Percentiles rank a stretch among this genome's conserved stretches.
phyloP scores from a whole-genome alignment of 495 filamentous ascomycete species.

The Xylaria scruposa region DNA sequence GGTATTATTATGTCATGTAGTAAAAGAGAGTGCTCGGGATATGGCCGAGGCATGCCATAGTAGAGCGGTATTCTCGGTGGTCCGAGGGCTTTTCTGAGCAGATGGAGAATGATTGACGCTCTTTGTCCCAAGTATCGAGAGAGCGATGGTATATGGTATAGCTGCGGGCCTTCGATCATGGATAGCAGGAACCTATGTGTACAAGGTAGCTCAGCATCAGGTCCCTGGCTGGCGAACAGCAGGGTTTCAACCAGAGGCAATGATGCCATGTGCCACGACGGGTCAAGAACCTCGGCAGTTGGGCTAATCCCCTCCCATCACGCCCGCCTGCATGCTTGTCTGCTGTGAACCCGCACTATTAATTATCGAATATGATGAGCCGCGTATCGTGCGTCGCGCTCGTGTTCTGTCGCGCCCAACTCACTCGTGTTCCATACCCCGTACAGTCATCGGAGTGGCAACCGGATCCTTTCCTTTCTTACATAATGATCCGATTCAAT shows the following conservation, averaged over 20 bases:
- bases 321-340: neutral
- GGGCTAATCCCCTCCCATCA: neutral
- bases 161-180: neutral
- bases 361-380: neutral
- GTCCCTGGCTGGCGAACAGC: neutral
- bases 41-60: neutral
- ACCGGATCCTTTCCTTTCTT: neutral
- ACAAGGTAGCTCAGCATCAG: neutral
- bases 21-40: conserved; percentile 1
- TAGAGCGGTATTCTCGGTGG: neutral
- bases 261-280: neutral
- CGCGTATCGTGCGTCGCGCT: neutral
- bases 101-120: neutral
- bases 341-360: neutral
- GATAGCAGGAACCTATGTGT: neutral
- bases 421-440: neutral
- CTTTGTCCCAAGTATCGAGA: neutral
- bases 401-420: neutral
- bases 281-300: neutral
- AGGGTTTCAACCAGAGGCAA: neutral
- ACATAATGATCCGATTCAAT: neutral
- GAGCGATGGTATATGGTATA: neutral
- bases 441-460: neutral
- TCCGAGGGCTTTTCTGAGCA: neutral
- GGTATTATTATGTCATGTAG: conserved; percentile 8